Evolutionary conservation across 208 protist genomes (phyloP), one percentile per base, ranked within the genome.

Genomic region (Dictyostelium gargantuum): DNA sequence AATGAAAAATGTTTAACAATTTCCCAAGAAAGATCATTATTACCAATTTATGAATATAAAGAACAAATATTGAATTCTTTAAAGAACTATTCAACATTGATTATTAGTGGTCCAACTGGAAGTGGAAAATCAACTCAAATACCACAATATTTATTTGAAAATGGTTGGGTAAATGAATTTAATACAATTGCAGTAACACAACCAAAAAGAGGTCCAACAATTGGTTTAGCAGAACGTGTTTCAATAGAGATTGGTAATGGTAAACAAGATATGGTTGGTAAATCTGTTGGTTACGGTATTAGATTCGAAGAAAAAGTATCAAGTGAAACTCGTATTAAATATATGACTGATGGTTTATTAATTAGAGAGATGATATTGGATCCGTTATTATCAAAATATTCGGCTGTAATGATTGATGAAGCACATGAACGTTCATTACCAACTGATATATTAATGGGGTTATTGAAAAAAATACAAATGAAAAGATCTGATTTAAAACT

Each of bases 401-500:
- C 86, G 1, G 86, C 84, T 15, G 42, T 92, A 1, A 92, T 93
- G 95, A 72, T 99, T 13, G 98, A 99, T 93, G 98, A 99, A 95
- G 98, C 97, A 13, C 99, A 99, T 96, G 99, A 99, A 95, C 97
- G 99, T 40, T 99, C 98, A 9, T 81, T 99, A 23, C 35, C 94
- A 17, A 98, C 97, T 2, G 97, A 98, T 93, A 93, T 98, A 46
- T 82, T 98, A 15, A 97, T 98, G 80, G 98, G 97, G 1, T 93
- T 99, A 50, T 76, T 98, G 46, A 99, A 99, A 92, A 97, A 98
- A 91, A 61, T 96, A 76, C 44, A 46, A 56, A 42, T 19, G 3
- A 26, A 38, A 77, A 26, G 98, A 54, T 29, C 32, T 2, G 98
- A 99, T 86, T 72, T 99, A 2, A 94, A 97, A 74, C n/a, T 99